These are phyloP conservation scores for Phaeosphaeriaceae sp. DNA, from an alignment of 2,329 filamentous ascomycete species.

Conservation along the genomic window DNA sequence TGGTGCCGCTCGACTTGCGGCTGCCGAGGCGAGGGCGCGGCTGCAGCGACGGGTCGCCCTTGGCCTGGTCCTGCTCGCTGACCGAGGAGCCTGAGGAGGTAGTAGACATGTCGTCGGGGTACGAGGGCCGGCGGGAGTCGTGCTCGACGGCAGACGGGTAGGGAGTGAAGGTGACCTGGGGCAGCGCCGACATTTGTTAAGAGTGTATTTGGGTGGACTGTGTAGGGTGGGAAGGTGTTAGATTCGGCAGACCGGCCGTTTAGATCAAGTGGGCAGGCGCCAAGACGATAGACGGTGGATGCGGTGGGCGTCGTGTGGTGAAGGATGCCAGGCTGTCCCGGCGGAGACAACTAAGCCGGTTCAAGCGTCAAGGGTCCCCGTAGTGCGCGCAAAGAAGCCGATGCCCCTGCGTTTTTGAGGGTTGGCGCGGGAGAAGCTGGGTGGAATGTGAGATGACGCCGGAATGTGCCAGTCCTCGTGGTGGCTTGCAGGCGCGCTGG, in stretches of 20 bases:
- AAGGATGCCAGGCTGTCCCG: constrained; percentile 26
- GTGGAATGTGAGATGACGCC: constrained; percentile 15
- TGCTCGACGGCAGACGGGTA: constrained; percentile 34
- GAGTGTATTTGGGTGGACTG: constrained; percentile 20
- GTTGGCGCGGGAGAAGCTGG: constrained; percentile 14
- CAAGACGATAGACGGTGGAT: constrained; percentile 28
- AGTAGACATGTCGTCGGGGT: constrained; percentile 47
- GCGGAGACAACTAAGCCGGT: constrained; percentile 16
- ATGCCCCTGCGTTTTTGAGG: constrained; percentile 23
- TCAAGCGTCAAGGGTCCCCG: constrained; percentile 25
- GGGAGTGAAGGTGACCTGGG: constrained; percentile 28
- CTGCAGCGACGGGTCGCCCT: constrained; percentile 55
- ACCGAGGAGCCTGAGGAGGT: constrained; percentile 55
- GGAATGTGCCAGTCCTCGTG: constrained; percentile 13
- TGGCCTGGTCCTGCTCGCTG: constrained; percentile 42
- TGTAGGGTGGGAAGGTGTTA: constrained; percentile 20
- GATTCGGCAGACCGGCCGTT: constrained; percentile 28
- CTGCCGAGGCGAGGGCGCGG: constrained; percentile 72
- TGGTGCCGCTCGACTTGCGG: constrained; percentile 80
- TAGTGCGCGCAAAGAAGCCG: constrained; percentile 22
- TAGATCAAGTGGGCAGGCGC: constrained; percentile 30
- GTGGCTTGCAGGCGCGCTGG: constrained; percentile 8
- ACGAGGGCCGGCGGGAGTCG: constrained; percentile 31
- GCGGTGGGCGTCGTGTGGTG: constrained; percentile 25
- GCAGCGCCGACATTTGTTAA: constrained; percentile 25